Conservation (phyloP, 345 rosid species). For the Eucalyptus cloeziana region DNA sequence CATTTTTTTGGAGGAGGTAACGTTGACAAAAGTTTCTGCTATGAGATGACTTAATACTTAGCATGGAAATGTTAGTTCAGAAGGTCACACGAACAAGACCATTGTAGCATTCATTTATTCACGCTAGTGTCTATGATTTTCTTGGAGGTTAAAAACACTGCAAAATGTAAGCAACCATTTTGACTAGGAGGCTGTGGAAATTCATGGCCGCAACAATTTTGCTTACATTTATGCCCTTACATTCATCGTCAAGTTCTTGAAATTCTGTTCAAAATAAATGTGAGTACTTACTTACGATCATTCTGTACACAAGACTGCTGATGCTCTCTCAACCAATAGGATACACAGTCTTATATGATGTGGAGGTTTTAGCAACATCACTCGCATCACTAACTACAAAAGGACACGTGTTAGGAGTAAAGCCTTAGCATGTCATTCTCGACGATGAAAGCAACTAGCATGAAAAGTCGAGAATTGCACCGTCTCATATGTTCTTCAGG, state of each 20-base stretch:
- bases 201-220: not conserved
- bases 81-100: not conserved
- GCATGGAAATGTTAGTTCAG: not conserved
- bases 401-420: not conserved
- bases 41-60: not conserved
- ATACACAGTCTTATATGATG: not conserved
- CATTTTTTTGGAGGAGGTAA: conserved; percentile 51
- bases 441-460: not conserved
- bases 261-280: not conserved
- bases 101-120: not conserved
- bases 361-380: not conserved
- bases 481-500: not conserved
- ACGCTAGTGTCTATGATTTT: not conserved
- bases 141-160: not conserved
- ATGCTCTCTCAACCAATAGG: not conserved
- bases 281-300: not conserved
- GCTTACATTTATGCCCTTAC: not conserved
- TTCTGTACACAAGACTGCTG: not conserved
- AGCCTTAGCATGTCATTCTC: not conserved
- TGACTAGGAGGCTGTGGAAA: not conserved
- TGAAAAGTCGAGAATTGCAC: not conserved
- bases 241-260: not conserved
- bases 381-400: not conserved
- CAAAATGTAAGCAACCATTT: not conserved
- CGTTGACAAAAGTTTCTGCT: not conserved